These are phyloP conservation scores for Thielaviopsis punctulata DNA, from an alignment of 2,329 filamentous ascomycete genomes.

Conservation along the genomic window DNA sequence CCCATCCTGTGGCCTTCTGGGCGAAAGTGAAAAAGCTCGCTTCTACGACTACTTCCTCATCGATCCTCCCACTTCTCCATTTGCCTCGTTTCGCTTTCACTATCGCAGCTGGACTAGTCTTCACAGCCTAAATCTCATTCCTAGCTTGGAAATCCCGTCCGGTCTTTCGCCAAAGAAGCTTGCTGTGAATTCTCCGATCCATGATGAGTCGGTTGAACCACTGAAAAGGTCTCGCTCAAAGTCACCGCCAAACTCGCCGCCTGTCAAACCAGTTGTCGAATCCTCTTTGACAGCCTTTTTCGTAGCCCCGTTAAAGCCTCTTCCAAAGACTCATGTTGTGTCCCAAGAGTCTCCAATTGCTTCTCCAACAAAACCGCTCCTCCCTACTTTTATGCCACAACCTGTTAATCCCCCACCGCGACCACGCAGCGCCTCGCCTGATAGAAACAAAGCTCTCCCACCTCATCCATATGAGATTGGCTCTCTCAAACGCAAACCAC, in stretches of 20 bases:
- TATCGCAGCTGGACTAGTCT: conserved; percentile 37
- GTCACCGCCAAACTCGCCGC: background rate
- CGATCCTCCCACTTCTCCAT: conserved; percentile 35
- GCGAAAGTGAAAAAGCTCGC: conserved; percentile 30
- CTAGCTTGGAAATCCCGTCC: conserved; percentile 13
- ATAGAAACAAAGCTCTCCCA: background rate
- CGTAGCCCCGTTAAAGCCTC: too few relatives aligned
- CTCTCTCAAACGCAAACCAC: background rate
- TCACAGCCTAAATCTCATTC: conserved; percentile 29
- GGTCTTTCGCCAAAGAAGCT: background rate
- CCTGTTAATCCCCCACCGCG: background rate
- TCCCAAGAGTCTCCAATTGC: too few relatives aligned
- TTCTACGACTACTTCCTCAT: conserved; percentile 36
- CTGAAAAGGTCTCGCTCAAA: background rate
- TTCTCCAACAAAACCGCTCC: background rate
- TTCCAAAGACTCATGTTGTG: too few relatives aligned
- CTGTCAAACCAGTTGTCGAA: too few relatives aligned
- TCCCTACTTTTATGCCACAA: background rate
- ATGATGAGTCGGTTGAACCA: too few relatives aligned
- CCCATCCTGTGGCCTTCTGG: conserved; percentile 34
- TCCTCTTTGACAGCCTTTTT: too few relatives aligned
- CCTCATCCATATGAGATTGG: background rate
- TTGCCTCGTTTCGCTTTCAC: conserved; percentile 36
- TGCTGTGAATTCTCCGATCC: background rate
- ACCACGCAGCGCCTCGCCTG: background rate